Conservation (phyloP, 2,329 filamentous ascomycete species). For the Neonectria faginata region DNA sequence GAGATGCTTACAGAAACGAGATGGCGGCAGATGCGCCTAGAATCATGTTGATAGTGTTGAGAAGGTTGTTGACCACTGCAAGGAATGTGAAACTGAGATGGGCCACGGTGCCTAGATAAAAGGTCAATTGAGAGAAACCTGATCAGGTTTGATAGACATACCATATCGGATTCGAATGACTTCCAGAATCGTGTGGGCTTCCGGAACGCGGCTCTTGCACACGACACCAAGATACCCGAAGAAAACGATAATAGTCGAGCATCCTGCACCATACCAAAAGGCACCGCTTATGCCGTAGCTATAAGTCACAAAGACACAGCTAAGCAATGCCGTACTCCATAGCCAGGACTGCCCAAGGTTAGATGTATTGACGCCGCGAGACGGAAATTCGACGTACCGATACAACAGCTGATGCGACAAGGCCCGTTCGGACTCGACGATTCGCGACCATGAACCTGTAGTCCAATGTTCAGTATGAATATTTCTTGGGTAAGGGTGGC, state of each 20-base stretch:
- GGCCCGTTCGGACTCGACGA: slow-evolving; percentile 23
- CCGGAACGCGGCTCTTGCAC: slow-evolving; percentile 84
- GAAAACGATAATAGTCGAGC: slow-evolving; percentile 70
- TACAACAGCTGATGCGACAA: slow-evolving; percentile 28
- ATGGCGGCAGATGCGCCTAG: slow-evolving; percentile 77
- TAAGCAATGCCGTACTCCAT: slow-evolving; percentile 29
- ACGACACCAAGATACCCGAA: slow-evolving; percentile 92
- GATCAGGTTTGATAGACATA: neutral
- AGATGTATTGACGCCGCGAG: neutral
- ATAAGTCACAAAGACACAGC: slow-evolving; percentile 29
- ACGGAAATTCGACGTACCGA: slow-evolving; percentile 8
- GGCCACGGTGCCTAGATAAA: slow-evolving; percentile 63
- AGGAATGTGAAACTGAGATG: slow-evolving; percentile 86
- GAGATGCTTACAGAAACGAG: slow-evolving; percentile 44
- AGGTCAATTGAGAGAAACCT: neutral
- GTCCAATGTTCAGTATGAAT: too few relatives aligned
- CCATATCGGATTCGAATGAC: slow-evolving; percentile 81
- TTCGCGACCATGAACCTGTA: slow-evolving; percentile 30
- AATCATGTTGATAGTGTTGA: slow-evolving; percentile 89
- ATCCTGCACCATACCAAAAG: slow-evolving; percentile 29
- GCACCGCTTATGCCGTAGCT: slow-evolving; percentile 28
- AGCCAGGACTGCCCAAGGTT: slow-evolving; percentile 24
- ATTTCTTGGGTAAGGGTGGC: too few relatives aligned
- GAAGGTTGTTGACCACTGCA: slow-evolving; percentile 83
- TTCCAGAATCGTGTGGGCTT: slow-evolving; percentile 86